Evolutionary conservation across 2,329 filamentous ascomycete genomes (phyloP), one percentile per base, ranked within the genome.

Genomic region (Xylariaceae sp.): DNA sequence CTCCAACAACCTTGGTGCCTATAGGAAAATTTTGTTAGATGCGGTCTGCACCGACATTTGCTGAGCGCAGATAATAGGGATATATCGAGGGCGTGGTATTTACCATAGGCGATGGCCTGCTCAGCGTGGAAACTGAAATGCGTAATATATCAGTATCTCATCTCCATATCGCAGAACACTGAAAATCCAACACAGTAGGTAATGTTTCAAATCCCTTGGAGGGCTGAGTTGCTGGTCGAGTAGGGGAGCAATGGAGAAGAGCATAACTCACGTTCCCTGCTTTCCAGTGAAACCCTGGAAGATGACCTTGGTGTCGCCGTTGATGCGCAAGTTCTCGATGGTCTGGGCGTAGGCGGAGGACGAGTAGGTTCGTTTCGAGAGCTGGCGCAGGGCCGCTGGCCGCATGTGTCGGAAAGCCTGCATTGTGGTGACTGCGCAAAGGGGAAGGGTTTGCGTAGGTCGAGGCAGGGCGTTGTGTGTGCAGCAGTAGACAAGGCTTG

Each of bases 21-120:
- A 47, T 60, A 44, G 60, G 48, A 61, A 43, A 57, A 48, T 51
- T 44, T 53, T 51, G 63, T 73, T 64, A 72, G 70, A 66, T 57
- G 42, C n/a, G 38, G 48, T 47, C 48, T 41, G 12, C 42, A 9
- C 39, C 12, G 18, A 41, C n/a, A 16, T 16, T 28, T 28, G 22
- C 22, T 7, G 7, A 5, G 4, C 22, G 7, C 22, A 5, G 22
- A 6, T n/a, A 6, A 17, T 34, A 22, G 18, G 16, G 31, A 5
- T 17, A 33, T 31, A n/a, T 16, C 14, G 5, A 11, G 48, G 17
- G 53, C 54, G 50, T 48, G 45, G 28, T 55, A 61, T 57, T 66
- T 89, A 95, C 90, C 94, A 77, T 99, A 99, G 75, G 96, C 94
- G 75, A 99, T 97, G 63, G 94, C 94, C 79, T 97, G 92, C 73